Percentiles rank a stretch among this genome's conserved stretches.
Conservation (phyloP, 768 basidiomycete species). For the Amanita muscaria region DNA sequence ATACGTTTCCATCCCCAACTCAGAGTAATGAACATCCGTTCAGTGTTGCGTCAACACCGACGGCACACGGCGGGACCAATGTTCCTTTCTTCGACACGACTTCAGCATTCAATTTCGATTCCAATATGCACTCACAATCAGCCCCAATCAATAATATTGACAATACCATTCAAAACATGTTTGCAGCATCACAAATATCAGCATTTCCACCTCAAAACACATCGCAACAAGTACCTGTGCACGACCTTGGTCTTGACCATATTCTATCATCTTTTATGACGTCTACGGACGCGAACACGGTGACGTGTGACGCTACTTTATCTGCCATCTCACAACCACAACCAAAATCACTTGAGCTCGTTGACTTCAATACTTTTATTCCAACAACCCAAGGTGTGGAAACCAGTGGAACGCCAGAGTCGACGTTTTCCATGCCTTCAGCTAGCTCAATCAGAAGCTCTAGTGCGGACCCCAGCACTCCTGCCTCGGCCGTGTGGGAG, state of each 20-base stretch:
- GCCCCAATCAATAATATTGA: neutral
- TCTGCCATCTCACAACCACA: neutral
- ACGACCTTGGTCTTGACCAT: conserved; percentile 1
- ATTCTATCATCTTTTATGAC: neutral
- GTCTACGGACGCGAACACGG: neutral
- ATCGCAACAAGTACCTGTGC: conserved; percentile 2
- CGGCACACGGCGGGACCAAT: neutral
- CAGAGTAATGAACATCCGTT: neutral
- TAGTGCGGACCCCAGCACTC: conserved; percentile 25
- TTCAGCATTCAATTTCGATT: conserved; percentile 13
- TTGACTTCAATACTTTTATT: conserved; percentile 1
- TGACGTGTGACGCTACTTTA: neutral
- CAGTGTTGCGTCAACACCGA: neutral
- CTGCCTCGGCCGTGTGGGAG: conserved; percentile 29
- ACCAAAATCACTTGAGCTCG: neutral
- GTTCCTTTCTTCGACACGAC: conserved; percentile 3
- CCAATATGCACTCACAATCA: conserved; percentile 5
- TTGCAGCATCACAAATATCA: neutral
- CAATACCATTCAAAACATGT: neutral
- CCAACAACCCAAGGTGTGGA: no score
- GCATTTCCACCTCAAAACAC: neutral
- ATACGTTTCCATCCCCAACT: neutral
- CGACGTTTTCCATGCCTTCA: conserved; percentile 21
- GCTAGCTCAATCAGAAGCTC: conserved; percentile 19
- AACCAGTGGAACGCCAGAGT: neutral